phyloP scores from a whole-genome alignment of 176 grass and related monocot species.

The Eragrostis nindensis region DNA sequence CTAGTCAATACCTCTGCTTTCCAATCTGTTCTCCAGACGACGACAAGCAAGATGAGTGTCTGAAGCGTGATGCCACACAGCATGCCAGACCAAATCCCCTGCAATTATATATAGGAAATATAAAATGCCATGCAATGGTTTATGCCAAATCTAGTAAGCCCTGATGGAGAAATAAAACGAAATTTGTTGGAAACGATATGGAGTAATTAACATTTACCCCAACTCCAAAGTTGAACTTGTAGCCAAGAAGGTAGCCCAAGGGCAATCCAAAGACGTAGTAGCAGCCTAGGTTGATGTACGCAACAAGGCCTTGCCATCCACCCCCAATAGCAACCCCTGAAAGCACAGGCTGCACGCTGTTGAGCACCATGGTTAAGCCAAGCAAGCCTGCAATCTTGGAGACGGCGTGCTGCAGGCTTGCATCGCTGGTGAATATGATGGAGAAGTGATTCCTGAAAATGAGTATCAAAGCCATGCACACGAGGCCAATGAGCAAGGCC shows the following conservation, averaged over 20 bases:
- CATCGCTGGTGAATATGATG: constrained; percentile 44
- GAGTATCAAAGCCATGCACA: constrained; percentile 49
- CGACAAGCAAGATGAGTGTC: constrained; percentile 45
- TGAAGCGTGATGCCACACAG: constrained; percentile 47
- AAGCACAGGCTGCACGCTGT: constrained; percentile 62
- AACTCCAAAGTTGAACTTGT: constrained; percentile 40
- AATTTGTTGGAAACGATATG: no score
- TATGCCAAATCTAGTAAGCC: no score
- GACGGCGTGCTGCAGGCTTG: constrained; percentile 33
- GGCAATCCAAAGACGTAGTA: constrained; percentile 59
- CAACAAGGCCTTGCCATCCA: constrained; percentile 67
- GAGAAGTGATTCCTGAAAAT: constrained; percentile 37
- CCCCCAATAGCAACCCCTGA: constrained; percentile 68
- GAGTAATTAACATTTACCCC: no score
- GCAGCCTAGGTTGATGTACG: constrained; percentile 70
- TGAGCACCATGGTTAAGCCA: constrained; percentile 63
- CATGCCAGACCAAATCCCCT: constrained; percentile 73
- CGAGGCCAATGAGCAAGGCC: constrained; percentile 43
- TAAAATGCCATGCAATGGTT: neutral
- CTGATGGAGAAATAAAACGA: no score
- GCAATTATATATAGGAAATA: neutral
- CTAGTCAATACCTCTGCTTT: constrained; percentile 40
- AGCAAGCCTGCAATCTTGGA: constrained; percentile 52
- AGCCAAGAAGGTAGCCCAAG: constrained; percentile 55
- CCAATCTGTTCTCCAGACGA: constrained; percentile 60